phyloP scores from a whole-genome alignment of 2,329 filamentous ascomycete genomes.

The Fonsecaea nubica region DNA sequence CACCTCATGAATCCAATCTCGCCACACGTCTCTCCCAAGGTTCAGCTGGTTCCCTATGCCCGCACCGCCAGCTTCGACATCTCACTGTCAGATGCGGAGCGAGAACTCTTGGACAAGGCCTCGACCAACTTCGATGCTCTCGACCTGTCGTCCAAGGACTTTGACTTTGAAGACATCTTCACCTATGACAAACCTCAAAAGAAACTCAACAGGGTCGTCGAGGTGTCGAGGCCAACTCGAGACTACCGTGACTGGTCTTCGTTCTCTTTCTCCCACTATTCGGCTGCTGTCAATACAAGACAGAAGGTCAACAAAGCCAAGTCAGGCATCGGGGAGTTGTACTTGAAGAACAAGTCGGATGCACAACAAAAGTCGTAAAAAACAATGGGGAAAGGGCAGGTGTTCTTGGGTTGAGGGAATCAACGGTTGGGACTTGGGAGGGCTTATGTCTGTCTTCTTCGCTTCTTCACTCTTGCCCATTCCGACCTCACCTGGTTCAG shows the following conservation, averaged over 20 bases:
- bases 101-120: constrained; percentile 34
- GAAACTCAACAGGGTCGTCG: constrained; percentile 37
- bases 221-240: constrained; percentile 37
- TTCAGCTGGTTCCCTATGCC: constrained; percentile 39
- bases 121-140: constrained; percentile 36
- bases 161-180: constrained; percentile 42
- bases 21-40: constrained; percentile 29
- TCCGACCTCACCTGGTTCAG: not conserved
- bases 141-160: constrained; percentile 40
- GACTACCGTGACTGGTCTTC: constrained; percentile 38
- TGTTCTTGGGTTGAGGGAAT: not conserved
- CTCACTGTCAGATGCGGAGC: constrained; percentile 36
- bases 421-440: not conserved
- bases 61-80: constrained; percentile 37
- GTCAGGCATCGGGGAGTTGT: constrained; percentile 31
- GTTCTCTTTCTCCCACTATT: constrained; percentile 39
- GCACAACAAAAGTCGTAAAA: constrained; percentile 4
- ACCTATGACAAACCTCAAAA: constrained; percentile 41
- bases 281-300: constrained; percentile 30
- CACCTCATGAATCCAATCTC: constrained; percentile 25
- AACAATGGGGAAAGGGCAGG: not conserved
- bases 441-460: not conserved
- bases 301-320: constrained; percentile 34
- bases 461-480: not conserved
- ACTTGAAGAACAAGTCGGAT: constrained; percentile 34